Evolutionary conservation across 2,329 filamentous ascomycete species (phyloP).

Genomic region (Sporothrix sp.): DNA sequence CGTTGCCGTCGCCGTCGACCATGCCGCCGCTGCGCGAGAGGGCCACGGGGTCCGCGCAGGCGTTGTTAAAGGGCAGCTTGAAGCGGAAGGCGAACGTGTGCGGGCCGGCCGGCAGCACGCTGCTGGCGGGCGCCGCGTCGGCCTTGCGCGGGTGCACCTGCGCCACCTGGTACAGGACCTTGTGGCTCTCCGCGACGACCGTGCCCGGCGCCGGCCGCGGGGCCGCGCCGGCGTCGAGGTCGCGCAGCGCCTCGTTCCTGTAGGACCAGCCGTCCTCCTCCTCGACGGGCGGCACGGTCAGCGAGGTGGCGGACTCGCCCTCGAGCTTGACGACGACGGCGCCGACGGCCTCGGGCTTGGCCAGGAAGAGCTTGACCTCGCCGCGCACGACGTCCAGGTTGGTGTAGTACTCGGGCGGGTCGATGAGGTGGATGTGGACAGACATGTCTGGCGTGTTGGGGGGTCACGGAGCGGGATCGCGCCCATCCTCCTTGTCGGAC

Average conservation of each 20-base stretch:
- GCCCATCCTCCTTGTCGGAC: too few relatives aligned
- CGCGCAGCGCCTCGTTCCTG: background rate
- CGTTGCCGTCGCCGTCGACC: slow-evolving; percentile 43
- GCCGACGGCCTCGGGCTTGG: slow-evolving; percentile 58
- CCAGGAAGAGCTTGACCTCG: slow-evolving; percentile 45
- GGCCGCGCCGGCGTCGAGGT: background rate
- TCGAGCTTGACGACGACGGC: slow-evolving; percentile 76
- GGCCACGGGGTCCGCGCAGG: slow-evolving; percentile 47
- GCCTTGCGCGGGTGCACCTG: slow-evolving; percentile 60
- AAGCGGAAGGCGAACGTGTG: slow-evolving; percentile 72
- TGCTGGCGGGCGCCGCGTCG: slow-evolving; percentile 22
- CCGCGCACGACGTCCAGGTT: slow-evolving; percentile 68
- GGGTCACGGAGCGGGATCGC: too few relatives aligned
- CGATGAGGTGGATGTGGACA: slow-evolving; percentile 56
- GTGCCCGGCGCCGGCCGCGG: slow-evolving; percentile 24
- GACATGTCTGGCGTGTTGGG: too few relatives aligned
- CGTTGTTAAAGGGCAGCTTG: slow-evolving; percentile 69
- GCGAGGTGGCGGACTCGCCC: slow-evolving; percentile 62
- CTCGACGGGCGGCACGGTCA: slow-evolving; percentile 39
- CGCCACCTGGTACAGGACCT: slow-evolving; percentile 65
- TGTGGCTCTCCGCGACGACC: slow-evolving; percentile 50
- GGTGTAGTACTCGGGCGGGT: slow-evolving; percentile 62
- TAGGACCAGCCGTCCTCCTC: slow-evolving; percentile 21
- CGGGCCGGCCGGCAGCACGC: slow-evolving; percentile 54
- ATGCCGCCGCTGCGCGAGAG: slow-evolving; percentile 47